Conservation (phyloP, 306 rosid species). For the Trifolium subterraneum region DNA sequence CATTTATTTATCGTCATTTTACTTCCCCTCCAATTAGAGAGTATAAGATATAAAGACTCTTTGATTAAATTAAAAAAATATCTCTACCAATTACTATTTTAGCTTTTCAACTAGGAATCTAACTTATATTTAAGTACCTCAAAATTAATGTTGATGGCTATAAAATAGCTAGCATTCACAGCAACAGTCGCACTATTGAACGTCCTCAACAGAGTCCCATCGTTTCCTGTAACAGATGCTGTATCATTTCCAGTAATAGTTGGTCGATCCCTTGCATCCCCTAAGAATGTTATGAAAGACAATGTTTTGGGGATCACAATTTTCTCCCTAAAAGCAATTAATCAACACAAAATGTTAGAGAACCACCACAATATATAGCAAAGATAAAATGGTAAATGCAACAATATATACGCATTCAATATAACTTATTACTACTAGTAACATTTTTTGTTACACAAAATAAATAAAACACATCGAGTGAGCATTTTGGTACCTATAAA, state of each 20-base stretch:
- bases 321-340: constrained; percentile 58
- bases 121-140: constrained; percentile 53
- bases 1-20: too few species aligned
- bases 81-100: neutral
- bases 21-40: neutral
- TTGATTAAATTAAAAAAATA: too few species aligned
- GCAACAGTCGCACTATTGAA: constrained; percentile 73
- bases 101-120: neutral
- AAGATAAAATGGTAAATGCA: too few species aligned
- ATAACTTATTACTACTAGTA: neutral
- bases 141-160: constrained; percentile 71
- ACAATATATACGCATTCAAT: neutral
- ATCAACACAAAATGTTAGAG: constrained; percentile 2
- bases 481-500: constrained; percentile 51
- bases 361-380: neutral
- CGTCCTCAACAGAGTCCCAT: constrained; percentile 57
- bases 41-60: too few species aligned
- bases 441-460: too few species aligned
- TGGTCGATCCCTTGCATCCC: constrained; percentile 54
- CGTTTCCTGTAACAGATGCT: constrained; percentile 44
- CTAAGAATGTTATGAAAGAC: constrained; percentile 63
- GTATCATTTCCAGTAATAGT: constrained; percentile 76
- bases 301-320: constrained; percentile 51
- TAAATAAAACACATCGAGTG: neutral
- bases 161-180: constrained; percentile 64